These are phyloP conservation scores for Tricholoma bakamatsutake DNA, from an alignment of 768 basidiomycete genomes.

Conservation along the genomic window DNA sequence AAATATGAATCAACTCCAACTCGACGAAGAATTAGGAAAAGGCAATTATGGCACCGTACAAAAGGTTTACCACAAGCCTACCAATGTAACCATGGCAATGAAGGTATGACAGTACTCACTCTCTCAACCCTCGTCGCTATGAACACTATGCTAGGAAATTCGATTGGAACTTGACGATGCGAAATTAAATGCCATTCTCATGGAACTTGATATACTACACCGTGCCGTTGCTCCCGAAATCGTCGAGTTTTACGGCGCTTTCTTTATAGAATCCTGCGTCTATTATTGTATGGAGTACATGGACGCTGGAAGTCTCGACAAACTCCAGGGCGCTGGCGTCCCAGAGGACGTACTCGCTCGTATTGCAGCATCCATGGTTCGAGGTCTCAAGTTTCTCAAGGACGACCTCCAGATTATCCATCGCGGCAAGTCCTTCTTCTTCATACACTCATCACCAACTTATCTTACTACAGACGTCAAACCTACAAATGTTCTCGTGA, in stretches of 20 bases:
- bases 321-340: constrained; percentile 54
- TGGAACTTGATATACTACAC: constrained; percentile 98
- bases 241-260: constrained; percentile 98
- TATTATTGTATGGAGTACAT: constrained; percentile 99
- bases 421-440: constrained; percentile 31
- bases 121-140: constrained; percentile 4
- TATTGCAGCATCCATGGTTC: constrained; percentile 78
- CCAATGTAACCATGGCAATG: constrained; percentile 97
- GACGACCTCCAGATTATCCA: constrained; percentile 83
- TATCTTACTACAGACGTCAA: constrained; percentile 62
- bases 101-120: constrained; percentile 55
- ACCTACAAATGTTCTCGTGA: constrained; percentile 91
- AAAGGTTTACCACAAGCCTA: constrained; percentile 90
- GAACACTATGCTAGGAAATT: constrained; percentile 68
- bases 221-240: constrained; percentile 88
- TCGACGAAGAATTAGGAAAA: constrained; percentile 90
- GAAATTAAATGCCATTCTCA: constrained; percentile 93
- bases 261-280: constrained; percentile 99
- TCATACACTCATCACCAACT: constrained; percentile 1
- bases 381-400: constrained; percentile 91
- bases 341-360: constrained; percentile 80
- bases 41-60: constrained; percentile 98
- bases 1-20: constrained; percentile 89
- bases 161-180: constrained; percentile 91
- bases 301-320: constrained; percentile 97